Evolutionary conservation across 2,329 filamentous ascomycete species (phyloP).

Genomic region (Monosporascus cannonballus): DNA sequence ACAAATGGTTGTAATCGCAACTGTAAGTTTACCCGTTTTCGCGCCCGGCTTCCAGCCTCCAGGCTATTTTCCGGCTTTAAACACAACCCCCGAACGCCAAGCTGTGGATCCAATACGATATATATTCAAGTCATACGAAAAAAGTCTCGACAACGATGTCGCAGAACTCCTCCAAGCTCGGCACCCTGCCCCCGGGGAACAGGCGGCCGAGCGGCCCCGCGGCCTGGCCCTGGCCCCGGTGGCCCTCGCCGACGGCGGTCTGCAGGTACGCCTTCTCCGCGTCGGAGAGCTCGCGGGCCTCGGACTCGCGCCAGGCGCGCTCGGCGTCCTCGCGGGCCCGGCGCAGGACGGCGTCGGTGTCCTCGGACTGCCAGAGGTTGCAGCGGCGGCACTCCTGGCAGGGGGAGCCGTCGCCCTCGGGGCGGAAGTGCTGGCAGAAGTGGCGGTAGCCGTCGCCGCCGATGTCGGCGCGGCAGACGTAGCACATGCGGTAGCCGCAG

Average conservation of each 20-base stretch:
- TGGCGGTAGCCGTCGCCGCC: conserved; percentile 77
- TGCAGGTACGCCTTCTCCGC: conserved; percentile 52
- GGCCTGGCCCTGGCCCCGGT: conserved; percentile 6
- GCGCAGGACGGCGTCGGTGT: conserved; percentile 61
- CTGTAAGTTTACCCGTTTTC: not conserved
- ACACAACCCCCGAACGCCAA: conserved; percentile 1
- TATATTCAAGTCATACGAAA: conserved; percentile 15
- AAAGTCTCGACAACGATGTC: conserved; percentile 24
- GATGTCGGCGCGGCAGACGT: conserved; percentile 80
- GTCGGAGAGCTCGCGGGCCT: conserved; percentile 51
- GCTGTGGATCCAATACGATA: conserved; percentile 1
- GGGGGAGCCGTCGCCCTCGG: conserved; percentile 62
- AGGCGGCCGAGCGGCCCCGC: conserved; percentile 5
- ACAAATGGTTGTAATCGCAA: not conserved
- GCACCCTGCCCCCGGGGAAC: conserved; percentile 14
- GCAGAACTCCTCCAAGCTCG: conserved; percentile 22
- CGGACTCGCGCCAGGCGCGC: conserved; percentile 60
- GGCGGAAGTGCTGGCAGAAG: conserved; percentile 93
- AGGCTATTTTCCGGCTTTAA: conserved; percentile 6
- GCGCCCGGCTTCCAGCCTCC: not conserved
- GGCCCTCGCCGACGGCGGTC: conserved; percentile 35
- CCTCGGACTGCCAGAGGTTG: conserved; percentile 73
- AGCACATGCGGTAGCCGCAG: conserved; percentile 98
- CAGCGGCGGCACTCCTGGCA: conserved; percentile 78
- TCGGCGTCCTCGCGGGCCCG: conserved; percentile 68